phyloP scores from a whole-genome alignment of 495 filamentous ascomycete species.

The Aspergillus nidulans region DNA sequence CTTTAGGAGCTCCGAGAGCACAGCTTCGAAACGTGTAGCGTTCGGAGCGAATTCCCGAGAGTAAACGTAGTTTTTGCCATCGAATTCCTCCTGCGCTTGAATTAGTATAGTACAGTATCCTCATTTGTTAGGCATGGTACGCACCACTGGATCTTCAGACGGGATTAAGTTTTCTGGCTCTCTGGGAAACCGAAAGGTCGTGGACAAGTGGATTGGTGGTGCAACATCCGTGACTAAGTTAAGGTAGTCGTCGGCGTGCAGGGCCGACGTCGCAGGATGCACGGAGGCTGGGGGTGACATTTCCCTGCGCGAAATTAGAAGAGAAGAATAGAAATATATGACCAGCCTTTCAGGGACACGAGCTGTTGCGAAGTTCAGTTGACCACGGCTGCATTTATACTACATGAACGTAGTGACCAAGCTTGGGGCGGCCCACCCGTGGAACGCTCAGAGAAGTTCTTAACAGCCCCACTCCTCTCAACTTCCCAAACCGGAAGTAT shows the following conservation, averaged over 20 bases:
- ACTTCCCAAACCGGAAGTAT: slow-evolving; percentile 13
- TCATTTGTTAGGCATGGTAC: not conserved
- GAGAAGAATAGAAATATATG: too few species aligned
- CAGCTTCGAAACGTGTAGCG: slow-evolving; percentile 71
- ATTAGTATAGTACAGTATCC: not conserved
- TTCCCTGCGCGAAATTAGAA: too few species aligned
- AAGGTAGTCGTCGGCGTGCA: slow-evolving; percentile 82
- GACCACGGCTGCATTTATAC: not conserved
- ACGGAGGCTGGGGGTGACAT: not conserved
- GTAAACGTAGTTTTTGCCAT: slow-evolving; percentile 56
- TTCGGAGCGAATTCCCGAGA: slow-evolving; percentile 73
- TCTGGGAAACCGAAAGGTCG: slow-evolving; percentile 75
- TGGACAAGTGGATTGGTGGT: slow-evolving; percentile 80
- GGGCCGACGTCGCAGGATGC: slow-evolving; percentile 55
- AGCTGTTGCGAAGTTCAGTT: not conserved
- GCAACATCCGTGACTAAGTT: slow-evolving; percentile 72
- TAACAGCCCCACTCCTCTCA: slow-evolving; percentile 16
- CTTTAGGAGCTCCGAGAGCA: slow-evolving; percentile 69
- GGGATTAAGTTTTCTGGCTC: slow-evolving; percentile 60
- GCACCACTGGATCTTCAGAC: slow-evolving; percentile 30
- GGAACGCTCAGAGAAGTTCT: not conserved
- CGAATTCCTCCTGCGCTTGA: slow-evolving; percentile 21
- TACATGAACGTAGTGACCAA: not conserved
- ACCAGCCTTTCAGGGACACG: too few species aligned
- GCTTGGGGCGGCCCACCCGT: not conserved